Evolutionary conservation across 345 rosid genomes (phyloP), one percentile per base, ranked within the genome.

Genomic region (Syzygium grande): DNA sequence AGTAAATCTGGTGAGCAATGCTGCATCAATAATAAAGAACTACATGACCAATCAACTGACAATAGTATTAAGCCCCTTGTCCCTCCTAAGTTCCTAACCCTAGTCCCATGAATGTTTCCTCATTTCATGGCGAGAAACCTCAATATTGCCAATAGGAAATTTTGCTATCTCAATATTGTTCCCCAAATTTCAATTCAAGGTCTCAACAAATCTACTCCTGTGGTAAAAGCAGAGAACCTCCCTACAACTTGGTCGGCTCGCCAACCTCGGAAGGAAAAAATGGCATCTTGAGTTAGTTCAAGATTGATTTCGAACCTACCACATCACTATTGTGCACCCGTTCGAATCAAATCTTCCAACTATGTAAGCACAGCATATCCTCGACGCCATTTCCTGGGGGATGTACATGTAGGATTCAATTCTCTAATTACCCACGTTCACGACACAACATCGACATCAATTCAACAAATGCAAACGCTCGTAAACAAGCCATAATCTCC

Each of bases 131-230:
- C 13, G 3, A 34, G 46, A 34, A 73, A 73, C 46, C 49, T 73
- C 80, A 34, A 17, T 34, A 0, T 68, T 17, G 80, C 19, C 80
- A 34, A 68, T 17, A 13, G 25, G 25, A 19, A 11, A 11, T 17
- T 68, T 68, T 0, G 0, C 11, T 34, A 34, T 34, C 80, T 73
- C 46, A 34, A 73, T 22, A 21, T 73, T 19, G 49, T 38, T 73
- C 83, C 49, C 49, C 83, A 25, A 43, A 38, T 19, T 73, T 73
- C 8, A 73, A 73, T 2, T 38, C 27, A 5, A 73, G 0, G 49
- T 38, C 0, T 38, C 25, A 73, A 73, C 49, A 73, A 41, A 73
- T 73, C 49, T 10, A 41, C 25, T 2, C 2, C 0, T 0, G 2
- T 73, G 25, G 83, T 38, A 73, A 2, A 73, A 73, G 27, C 79